Base-by-base conservation (phyloP, 768 basidiomycete genomes). In the Mycena olivaceomarginata region DNA sequence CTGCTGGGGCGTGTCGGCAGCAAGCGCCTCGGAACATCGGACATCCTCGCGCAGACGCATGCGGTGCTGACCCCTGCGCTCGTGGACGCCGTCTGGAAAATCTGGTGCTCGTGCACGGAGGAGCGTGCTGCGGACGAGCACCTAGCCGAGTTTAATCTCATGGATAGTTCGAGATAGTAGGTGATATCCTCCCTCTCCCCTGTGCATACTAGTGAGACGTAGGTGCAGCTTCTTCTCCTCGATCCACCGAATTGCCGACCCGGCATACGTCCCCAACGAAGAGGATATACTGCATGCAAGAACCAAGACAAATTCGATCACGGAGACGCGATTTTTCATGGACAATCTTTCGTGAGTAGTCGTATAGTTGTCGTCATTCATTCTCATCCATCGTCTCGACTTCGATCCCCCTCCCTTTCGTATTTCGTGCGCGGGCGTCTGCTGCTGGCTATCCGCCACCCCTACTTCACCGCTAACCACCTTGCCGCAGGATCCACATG, bases 271-370 rank as follows among this genome's bases (percentile, higher is more conserved):
- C 0, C 97, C 97, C 0, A 95, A 93, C 39, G 95, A 96, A 81
- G 92, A 91, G 13, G 97, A 98, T 82, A 94, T 98, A 4, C 87
- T 98, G 37, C 89, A 96, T 43, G 96, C 96, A 37, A 91, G 97
- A 78, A 92, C 93, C 74, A 97, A 97, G 89, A 96, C 93, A 71
- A 94, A 95, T 5, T 96, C 97, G 25, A 98, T 98, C 80, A 94
- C 92, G 5, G 96, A 98, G 86, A 98, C 97, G 10, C 85, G 93
- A 82, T 95, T 96, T 72, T 88, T 86, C 12, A 91, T 95, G 89
- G 94, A 94, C 7, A 90, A 89, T 67, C 83, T 92, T 11, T 90
- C 90, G 91, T 92, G 77, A 75, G 90, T 89, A 13, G 66, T 56
- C n/a, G n/a, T n/a, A n/a, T n/a, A n/a, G n/a, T n/a, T 18, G 51